Evolutionary conservation across 2,329 filamentous ascomycete species (phyloP), one percentile per base, ranked within the genome.

Genomic region (Fusarium azukiicola): DNA sequence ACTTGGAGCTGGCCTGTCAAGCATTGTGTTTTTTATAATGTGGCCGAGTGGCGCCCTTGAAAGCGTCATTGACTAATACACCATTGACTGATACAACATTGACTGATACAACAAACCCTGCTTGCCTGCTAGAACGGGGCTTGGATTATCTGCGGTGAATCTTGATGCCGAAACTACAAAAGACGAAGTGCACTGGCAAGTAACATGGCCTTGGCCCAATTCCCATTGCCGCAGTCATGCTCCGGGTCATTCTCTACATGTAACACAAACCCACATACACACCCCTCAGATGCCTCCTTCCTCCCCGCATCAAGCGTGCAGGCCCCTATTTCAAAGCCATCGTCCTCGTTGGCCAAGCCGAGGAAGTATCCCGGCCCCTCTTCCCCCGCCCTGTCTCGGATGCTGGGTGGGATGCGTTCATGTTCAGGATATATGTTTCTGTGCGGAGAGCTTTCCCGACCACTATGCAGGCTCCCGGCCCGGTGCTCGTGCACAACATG

Each of bases 301-400:
- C 16, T n/a, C 36, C 21, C 54, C 32, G 54, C 32, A 36, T 38
- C 38, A 38, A 58, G 54, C 8, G 54, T 38, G 19, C 32, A 58
- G 21, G 19, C 36, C 38, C 54, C 19, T 40, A 38, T 58, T 58
- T 32, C 32, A 58, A 38, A 58, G 36, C 32, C 38, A 23, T 40
- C n/a, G 36, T 40, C 38, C 54, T 36, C 21, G 54, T 58, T 58
- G 54, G 54, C 32, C 54, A 58, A 58, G 13, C 36, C 21, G 16
- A 36, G 54, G 32, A 58, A 58, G 36, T 36, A 38, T 13, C 32
- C 13, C 38, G 54, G 38, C 54, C 54, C 54, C 54, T 58, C 54
- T 16, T 58, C 54, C 54, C 52, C 54, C 54, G 54, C 54, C 21
- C 27, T 58, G 54, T 58, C 54, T 58, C 54, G 32, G 54, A n/a